phyloP scores from a whole-genome alignment of 441 rosid species.

The Capsella rubella region DNA sequence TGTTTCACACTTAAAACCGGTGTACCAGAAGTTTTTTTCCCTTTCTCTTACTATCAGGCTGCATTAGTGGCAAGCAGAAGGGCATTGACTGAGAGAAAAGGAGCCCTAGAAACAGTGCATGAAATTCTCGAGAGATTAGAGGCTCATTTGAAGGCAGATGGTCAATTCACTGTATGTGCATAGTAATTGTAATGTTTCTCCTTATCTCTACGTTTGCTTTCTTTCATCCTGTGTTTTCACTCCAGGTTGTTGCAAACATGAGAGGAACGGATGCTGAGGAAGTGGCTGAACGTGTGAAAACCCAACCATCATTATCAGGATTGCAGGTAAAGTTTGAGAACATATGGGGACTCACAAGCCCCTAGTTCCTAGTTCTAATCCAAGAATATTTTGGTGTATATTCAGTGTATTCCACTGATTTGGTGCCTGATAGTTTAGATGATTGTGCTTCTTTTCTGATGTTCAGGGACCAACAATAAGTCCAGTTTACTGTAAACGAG shows the following conservation, averaged over 20 bases:
- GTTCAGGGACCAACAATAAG: slow-evolving; percentile 88
- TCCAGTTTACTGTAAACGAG: slow-evolving; percentile 76
- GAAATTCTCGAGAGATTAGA: slow-evolving; percentile 97
- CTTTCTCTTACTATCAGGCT: slow-evolving; percentile 60
- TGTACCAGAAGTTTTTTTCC: slow-evolving; percentile 23
- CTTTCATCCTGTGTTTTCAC: slow-evolving; percentile 25
- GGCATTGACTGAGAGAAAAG: slow-evolving; percentile 73
- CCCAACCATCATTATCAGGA: slow-evolving; percentile 83
- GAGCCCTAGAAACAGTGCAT: slow-evolving; percentile 67
- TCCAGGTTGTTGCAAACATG: slow-evolving; percentile 92
- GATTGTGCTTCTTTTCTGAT: slow-evolving; percentile 11
- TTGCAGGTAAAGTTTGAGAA: slow-evolving; percentile 68
- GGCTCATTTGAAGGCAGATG: slow-evolving; percentile 91
- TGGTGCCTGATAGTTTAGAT: background rate
- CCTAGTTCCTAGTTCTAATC: background rate
- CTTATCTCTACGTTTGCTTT: background rate
- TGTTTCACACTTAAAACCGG: slow-evolving; percentile 3
- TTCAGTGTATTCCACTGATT: slow-evolving; percentile 2
- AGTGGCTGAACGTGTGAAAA: slow-evolving; percentile 78
- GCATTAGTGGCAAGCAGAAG: slow-evolving; percentile 87
- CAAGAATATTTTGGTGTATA: background rate
- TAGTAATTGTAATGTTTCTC: slow-evolving; percentile 29
- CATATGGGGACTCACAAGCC: slow-evolving; percentile 11
- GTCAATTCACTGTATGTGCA: slow-evolving; percentile 74
- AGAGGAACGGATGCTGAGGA: slow-evolving; percentile 82